Conservation (phyloP, 164 flowering plant species). For the Vitis riparia region DNA sequence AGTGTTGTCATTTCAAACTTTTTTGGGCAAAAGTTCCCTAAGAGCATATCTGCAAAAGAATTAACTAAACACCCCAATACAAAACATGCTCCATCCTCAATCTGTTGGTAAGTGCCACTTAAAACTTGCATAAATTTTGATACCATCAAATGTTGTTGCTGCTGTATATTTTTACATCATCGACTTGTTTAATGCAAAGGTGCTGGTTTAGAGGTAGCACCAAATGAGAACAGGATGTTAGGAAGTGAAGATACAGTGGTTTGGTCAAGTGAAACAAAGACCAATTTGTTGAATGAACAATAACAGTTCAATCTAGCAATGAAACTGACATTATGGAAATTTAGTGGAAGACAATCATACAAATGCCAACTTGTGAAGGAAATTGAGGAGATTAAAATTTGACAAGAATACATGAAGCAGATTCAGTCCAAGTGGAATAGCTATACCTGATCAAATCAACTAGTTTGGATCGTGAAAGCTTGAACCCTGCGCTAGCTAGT, state of each 20-base stretch:
- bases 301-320: not conserved
- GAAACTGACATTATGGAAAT: not conserved
- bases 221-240: not conserved
- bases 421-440: too few relatives aligned
- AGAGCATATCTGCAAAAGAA: too few relatives aligned
- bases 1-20: too few relatives aligned
- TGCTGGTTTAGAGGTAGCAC: not conserved
- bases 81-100: too few relatives aligned
- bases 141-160: too few relatives aligned
- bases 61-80: too few relatives aligned
- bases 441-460: constrained; percentile 75
- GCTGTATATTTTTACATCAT: too few relatives aligned
- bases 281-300: not conserved
- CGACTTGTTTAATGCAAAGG: too few relatives aligned
- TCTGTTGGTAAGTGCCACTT: too few relatives aligned
- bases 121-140: too few relatives aligned
- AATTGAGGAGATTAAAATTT: not conserved
- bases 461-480: constrained; percentile 85
- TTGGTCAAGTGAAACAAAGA: not conserved
- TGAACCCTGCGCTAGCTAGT: constrained; percentile 92
- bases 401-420: too few relatives aligned
- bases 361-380: not conserved
- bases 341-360: not conserved
- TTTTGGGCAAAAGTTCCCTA: too few relatives aligned
- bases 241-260: not conserved